Conservation (phyloP, 2,329 filamentous ascomycete genomes). For the Helminthosporium solani region DNA sequence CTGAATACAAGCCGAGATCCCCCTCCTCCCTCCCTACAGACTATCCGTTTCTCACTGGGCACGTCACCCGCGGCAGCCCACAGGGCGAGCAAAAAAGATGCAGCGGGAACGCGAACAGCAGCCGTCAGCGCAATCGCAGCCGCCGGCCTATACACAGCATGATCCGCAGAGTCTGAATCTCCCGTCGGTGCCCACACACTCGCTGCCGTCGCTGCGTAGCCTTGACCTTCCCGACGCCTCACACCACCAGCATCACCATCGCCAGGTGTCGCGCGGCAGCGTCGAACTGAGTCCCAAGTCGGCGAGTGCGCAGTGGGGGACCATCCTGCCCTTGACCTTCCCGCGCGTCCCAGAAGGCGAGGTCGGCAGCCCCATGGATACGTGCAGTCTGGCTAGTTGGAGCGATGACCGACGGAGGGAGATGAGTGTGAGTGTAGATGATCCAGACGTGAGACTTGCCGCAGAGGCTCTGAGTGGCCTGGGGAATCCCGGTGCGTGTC, state of each 20-base stretch:
- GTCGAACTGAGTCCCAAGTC: conserved; percentile 40
- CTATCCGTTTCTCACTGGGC: neutral
- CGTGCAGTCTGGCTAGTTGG: conserved; percentile 46
- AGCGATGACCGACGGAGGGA: conserved; percentile 38
- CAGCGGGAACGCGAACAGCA: conserved; percentile 29
- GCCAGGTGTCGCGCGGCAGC: conserved; percentile 27
- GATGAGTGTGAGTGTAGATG: conserved; percentile 50
- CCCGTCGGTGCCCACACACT: conserved; percentile 45
- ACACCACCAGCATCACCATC: conserved; percentile 1
- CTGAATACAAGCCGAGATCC: too few species aligned
- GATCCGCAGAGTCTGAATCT: conserved; percentile 44
- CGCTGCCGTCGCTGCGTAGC: conserved; percentile 46
- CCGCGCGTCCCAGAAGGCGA: conserved; percentile 38
- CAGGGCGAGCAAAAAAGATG: conserved; percentile 16
- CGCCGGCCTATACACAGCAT: conserved; percentile 47
- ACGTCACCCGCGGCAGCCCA: neutral
- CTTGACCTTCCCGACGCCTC: conserved; percentile 40
- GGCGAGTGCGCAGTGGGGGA: conserved; percentile 25
- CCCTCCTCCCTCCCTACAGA: neutral
- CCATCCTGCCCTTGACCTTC: conserved; percentile 29
- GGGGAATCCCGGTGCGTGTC: conserved; percentile 48
- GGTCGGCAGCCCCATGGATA: conserved; percentile 48
- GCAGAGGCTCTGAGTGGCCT: conserved; percentile 53
- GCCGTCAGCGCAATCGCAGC: conserved; percentile 34
- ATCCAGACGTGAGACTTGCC: conserved; percentile 51